Percentiles rank a stretch among this genome's conserved stretches.
Conservation (phyloP, 176 grass and related monocot species). For the Avena atlantica region DNA sequence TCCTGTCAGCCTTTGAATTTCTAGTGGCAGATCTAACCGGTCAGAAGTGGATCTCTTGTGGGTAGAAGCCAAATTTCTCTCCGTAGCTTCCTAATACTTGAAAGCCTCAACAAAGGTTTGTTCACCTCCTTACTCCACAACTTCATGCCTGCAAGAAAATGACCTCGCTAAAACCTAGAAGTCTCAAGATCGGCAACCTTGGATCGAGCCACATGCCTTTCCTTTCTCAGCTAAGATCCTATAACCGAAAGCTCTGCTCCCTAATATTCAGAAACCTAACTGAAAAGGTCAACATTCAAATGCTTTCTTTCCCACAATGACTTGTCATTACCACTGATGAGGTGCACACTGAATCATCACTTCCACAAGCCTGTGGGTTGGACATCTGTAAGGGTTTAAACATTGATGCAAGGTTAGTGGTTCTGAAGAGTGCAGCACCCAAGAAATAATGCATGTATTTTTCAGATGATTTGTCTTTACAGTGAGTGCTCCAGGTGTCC, state of each 20-base stretch:
- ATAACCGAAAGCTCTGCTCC: neutral
- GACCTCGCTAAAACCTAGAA: neutral
- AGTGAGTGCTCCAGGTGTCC: neutral
- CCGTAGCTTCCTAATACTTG: neutral
- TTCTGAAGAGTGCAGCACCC: slow-evolving; percentile 30
- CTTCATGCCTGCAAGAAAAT: neutral
- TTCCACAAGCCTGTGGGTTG: neutral
- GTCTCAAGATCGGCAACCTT: neutral
- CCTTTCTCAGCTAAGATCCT: slow-evolving; percentile 23
- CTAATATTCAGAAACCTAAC: neutral
- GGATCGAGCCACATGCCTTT: neutral
- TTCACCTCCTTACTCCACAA: slow-evolving; percentile 23
- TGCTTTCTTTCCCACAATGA: neutral
- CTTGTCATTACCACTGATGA: slow-evolving; percentile 21
- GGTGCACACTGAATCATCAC: neutral
- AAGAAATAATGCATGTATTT: slow-evolving; percentile 5
- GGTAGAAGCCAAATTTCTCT: neutral
- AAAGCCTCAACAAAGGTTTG: slow-evolving; percentile 23
- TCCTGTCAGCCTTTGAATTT: neutral
- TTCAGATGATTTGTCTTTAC: neutral
- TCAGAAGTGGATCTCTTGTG: neutral
- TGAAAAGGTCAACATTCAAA: neutral
- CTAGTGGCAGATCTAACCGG: neutral
- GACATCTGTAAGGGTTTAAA: slow-evolving; percentile 23
- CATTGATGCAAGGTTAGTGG: neutral